Evolutionary conservation across 2,329 filamentous ascomycete species (phyloP).

Genomic region (Colletotrichum spaethianum): DNA sequence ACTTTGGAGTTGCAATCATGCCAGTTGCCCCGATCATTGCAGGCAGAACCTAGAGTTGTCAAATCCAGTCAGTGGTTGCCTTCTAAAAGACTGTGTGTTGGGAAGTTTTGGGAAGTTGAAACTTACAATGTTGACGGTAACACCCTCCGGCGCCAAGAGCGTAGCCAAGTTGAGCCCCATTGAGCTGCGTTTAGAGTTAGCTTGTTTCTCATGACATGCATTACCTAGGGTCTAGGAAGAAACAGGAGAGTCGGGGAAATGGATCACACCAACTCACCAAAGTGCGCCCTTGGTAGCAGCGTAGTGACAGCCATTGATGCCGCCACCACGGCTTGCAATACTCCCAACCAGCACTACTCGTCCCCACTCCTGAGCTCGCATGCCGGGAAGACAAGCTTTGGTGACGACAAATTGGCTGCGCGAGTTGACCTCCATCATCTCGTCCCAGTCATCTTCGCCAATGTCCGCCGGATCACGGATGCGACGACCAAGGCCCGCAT

Average conservation of each 20-base stretch:
- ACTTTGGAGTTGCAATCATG: slow-evolving; percentile 52
- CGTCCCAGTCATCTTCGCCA: slow-evolving; percentile 53
- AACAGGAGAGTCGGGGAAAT: no score
- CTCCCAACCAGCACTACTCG: slow-evolving; percentile 52
- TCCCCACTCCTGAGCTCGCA: slow-evolving; percentile 51
- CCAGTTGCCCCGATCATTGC: slow-evolving; percentile 55
- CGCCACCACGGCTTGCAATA: slow-evolving; percentile 51
- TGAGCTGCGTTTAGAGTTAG: slow-evolving; percentile 44
- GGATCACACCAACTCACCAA: not conserved
- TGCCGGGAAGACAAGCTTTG: slow-evolving; percentile 49
- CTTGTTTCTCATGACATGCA: no score
- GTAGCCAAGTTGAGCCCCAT: slow-evolving; percentile 54
- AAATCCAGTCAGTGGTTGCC: not conserved
- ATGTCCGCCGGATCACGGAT: slow-evolving; percentile 53
- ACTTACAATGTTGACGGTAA: slow-evolving; percentile 53
- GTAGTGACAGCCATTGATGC: slow-evolving; percentile 54
- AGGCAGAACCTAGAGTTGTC: slow-evolving; percentile 48
- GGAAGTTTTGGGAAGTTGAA: not conserved
- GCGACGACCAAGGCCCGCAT: slow-evolving; percentile 51
- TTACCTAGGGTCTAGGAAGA: no score
- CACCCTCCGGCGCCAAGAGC: slow-evolving; percentile 49
- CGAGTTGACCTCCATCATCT: slow-evolving; percentile 52
- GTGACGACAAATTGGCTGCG: slow-evolving; percentile 53
- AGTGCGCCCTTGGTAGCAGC: slow-evolving; percentile 51
- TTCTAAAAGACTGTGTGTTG: not conserved